Evolutionary conservation across 208 protist species (phyloP), one percentile per base, ranked within the genome.

Genomic region (Crithidia fasciculata): DNA sequence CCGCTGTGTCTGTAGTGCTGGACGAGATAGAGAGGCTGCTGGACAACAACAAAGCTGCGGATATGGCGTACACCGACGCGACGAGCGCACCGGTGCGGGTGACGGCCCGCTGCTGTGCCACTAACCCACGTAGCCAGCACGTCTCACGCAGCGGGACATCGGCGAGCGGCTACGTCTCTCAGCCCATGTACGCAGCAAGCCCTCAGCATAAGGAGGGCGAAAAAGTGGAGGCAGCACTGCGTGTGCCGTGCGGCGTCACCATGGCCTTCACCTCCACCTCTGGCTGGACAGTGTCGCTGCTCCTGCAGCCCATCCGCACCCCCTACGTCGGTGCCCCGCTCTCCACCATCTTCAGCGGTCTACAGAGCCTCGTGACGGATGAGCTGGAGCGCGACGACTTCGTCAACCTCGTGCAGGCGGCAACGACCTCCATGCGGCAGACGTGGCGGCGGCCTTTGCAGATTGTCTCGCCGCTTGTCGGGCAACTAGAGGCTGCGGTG

Each of bases 251-350:
- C 19, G 58, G 28, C 8, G 56, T 91, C 28, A 74, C 75, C 7
- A 50, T 87, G 45, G 76, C 80, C 56, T 71, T 88, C 64, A 74
- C 76, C 45, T 82, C 77, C 39, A 61, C 63, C 15, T 56, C 58
- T 5, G 89, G 86, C 2, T 94, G 89, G 89, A 83, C 80, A 13
- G 71, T 94, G 19, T 72, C 78, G 53, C 50, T 90, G 44, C 66
- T 74, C 16, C 75, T 90, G 36, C 78, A 83, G 56, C 69, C 76
- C 8, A 81, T 76, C 61, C 66, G 76, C 9, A 77, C 71, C 55
- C 82, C 74, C 18, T 94, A 86, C 68, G 69, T 80, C 36, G 89
- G 89, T 13, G 16, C 85, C 13, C 77, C 89, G n/a, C 79, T 94
- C 49, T 60, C 77, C 5, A 59, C 73, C 18, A 86, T 94, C 40